phyloP scores from a whole-genome alignment of 106 monocot species.

The Agapanthus africanus region DNA sequence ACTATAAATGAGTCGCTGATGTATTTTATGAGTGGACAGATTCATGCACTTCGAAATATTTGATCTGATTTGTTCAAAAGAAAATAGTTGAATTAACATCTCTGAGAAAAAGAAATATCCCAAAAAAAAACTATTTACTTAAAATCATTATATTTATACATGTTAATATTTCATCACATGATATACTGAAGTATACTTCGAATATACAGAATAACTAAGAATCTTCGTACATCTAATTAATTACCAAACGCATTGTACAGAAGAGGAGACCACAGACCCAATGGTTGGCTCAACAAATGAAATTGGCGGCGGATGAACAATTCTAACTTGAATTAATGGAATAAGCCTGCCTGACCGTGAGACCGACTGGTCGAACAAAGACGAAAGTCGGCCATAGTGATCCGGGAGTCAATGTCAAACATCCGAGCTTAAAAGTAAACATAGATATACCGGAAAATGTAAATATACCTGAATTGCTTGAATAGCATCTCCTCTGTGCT shows the following conservation, averaged over 20 bases:
- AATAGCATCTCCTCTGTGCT: conserved; percentile 2
- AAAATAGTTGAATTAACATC: too few relatives aligned
- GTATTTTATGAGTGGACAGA: not conserved
- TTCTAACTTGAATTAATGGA: not conserved
- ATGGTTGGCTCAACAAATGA: not conserved
- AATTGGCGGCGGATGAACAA: not conserved
- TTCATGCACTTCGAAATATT: not conserved
- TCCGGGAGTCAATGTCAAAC: too few relatives aligned
- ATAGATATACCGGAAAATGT: not conserved
- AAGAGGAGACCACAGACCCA: not conserved
- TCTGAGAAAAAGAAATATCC: not conserved
- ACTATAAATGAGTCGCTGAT: not conserved
- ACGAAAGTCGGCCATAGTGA: too few relatives aligned
- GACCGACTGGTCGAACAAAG: too few relatives aligned
- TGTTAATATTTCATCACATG: not conserved
- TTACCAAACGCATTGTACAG: not conserved
- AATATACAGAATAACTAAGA: not conserved
- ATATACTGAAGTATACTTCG: not conserved
- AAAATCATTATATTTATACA: not conserved
- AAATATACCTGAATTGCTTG: conserved; percentile 6
- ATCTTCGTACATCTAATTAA: too few relatives aligned
- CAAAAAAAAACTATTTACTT: not conserved
- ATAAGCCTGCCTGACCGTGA: too few relatives aligned
- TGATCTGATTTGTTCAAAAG: not conserved
- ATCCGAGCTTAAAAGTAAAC: not conserved